Evolutionary conservation across 1,139 yeast species (phyloP), one percentile per base, ranked within the genome.

Genomic region (Yamadazyma diospyri): DNA sequence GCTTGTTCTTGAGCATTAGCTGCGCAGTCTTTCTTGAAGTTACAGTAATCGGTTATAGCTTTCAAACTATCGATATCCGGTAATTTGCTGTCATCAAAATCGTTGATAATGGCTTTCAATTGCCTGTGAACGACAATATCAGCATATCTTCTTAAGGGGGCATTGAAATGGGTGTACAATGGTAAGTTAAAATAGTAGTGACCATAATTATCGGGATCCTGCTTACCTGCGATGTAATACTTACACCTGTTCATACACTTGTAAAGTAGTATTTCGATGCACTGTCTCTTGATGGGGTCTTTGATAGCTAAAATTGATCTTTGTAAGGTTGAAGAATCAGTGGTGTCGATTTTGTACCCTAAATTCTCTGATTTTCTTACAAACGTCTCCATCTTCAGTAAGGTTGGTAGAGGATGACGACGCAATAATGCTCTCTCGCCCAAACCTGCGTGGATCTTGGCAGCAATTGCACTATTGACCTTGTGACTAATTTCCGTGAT

Each of bases 11-110:
- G 97, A 1, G 97, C 97, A 46, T 77, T 78, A 41, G 79, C 80
- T 2, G 97, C 94, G 57, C 96, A 89, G 52, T 92, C 97, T 57
- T 88, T 87, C 59, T 89, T 88, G 69, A 92, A 89, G 49, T 88
- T 88, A 61, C 97, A 89, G 56, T 87, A 88, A 49, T 92, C 97
- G 10, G 95, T 84, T 23, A 84, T 73, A 42, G 87, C 82, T 51
- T 84, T 82, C 47, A 89, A 65, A 0, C 88, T 66, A 29, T 85
- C 94, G 36, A 80, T 51, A 42, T 85, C 94, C 21, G 37, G 43
- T 11, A 36, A 22, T 34, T 40, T 48, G 6, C 22, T 13, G 15
- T 5, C 16, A 4, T 20, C 16, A 9, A 9, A 7, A 33, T 61
- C 56, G 27, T 61, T 61, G 30, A 92, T 59, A 11, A 82, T 76